Evolutionary conservation across 306 rosid species (phyloP).

Genomic region (Trichosanthes cucumerina): DNA sequence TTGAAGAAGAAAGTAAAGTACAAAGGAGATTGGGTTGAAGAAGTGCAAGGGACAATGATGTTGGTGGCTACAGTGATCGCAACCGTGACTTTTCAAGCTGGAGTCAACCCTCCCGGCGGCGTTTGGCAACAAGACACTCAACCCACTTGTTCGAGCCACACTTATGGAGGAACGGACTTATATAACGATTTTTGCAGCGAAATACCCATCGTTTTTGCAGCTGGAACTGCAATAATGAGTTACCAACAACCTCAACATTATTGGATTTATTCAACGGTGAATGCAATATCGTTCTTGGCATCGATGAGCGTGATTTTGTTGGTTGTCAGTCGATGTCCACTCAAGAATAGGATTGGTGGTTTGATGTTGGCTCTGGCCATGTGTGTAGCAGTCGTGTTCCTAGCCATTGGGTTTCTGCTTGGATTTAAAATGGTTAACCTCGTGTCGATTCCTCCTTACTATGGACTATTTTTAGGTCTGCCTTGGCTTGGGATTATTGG

Average conservation of each 20-base stretch:
- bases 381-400: background rate
- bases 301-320: background rate
- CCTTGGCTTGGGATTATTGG: too few species aligned
- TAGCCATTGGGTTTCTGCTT: background rate
- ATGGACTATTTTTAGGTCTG: too few species aligned
- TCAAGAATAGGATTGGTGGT: background rate
- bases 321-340: background rate
- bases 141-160: background rate
- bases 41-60: background rate
- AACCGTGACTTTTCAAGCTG: background rate
- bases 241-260: background rate
- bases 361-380: background rate
- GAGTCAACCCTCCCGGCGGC: background rate
- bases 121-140: background rate
- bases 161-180: too few species aligned
- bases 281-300: background rate
- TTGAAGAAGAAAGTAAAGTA: background rate
- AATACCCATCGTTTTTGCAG: background rate
- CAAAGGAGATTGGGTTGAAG: background rate
- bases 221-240: background rate
- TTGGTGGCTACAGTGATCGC: slow-evolving; percentile 2
- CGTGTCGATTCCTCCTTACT: too few species aligned
- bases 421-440: background rate
- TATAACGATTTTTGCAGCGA: too few species aligned
- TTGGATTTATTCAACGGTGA: background rate